Percentiles rank a stretch among this genome's conserved stretches.
These are phyloP conservation scores for Pleodorina starrii DNA, from an alignment of 139 green algal genomes.

Conservation along the genomic window DNA sequence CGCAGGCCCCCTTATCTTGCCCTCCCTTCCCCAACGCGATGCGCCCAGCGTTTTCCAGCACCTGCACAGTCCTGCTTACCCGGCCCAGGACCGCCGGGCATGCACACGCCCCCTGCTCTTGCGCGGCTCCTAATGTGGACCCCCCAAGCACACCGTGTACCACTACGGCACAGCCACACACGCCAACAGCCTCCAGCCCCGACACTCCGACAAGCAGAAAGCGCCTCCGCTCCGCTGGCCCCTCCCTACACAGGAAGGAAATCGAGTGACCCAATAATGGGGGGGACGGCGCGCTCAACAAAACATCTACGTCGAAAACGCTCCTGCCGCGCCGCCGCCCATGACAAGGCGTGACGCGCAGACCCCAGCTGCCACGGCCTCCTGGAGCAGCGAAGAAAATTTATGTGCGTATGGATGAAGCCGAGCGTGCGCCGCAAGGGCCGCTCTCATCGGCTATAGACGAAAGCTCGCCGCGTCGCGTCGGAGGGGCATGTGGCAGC, in stretches of 20 bases:
- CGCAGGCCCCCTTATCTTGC: background rate
- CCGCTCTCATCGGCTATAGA: background rate
- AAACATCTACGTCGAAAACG: background rate
- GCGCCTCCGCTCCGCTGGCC: background rate
- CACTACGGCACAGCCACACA: background rate
- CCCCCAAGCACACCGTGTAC: background rate
- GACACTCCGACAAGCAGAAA: background rate
- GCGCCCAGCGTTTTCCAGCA: no score
- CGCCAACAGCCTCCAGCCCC: background rate
- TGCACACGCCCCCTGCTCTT: background rate
- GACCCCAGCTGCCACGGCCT: background rate
- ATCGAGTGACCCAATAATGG: background rate
- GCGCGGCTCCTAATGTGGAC: no score
- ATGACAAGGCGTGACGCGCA: background rate
- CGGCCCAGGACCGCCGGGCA: background rate
- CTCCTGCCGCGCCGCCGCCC: background rate
- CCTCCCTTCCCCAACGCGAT: background rate
- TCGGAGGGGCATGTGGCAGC: background rate
- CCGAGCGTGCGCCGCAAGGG: background rate
- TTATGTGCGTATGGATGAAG: background rate
- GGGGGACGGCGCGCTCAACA: background rate
- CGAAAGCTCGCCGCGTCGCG: no score
- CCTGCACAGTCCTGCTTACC: background rate
- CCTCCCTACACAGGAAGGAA: background rate
- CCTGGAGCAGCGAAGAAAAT: background rate